phyloP scores from a whole-genome alignment of 805 yeast species.

The Hanseniaspora taiwanica region DNA sequence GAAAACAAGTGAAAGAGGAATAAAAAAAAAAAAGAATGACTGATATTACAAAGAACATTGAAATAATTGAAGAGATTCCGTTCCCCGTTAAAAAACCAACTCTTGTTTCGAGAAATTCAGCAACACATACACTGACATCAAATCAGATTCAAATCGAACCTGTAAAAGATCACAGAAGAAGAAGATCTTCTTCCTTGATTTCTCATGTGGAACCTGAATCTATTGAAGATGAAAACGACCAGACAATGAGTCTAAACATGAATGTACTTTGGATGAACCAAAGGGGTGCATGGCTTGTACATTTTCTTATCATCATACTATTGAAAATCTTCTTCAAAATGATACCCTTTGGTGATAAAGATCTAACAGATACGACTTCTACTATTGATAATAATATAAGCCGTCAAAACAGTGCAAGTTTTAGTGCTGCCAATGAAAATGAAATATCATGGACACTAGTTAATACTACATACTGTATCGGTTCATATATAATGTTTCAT shows the following conservation, averaged over 20 bases:
- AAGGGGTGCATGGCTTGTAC: slow-evolving; percentile 94
- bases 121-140: not conserved
- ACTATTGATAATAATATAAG: no score
- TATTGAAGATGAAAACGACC: slow-evolving; percentile 84
- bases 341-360: slow-evolving; percentile 34
- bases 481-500: slow-evolving; percentile 92
- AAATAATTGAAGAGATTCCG: not conserved
- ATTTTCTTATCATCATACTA: slow-evolving; percentile 65
- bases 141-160: slow-evolving; percentile 14
- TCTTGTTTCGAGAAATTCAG: not conserved
- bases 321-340: slow-evolving; percentile 68
- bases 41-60: not conserved
- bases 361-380: no score
- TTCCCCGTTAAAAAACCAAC: not conserved
- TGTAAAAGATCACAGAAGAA: slow-evolving; percentile 30
- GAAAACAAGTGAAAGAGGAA: not conserved
- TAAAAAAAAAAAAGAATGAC: not conserved
- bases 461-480: slow-evolving; percentile 77
- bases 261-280: slow-evolving; percentile 95
- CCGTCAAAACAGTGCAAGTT: no score
- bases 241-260: slow-evolving; percentile 73
- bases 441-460: slow-evolving; percentile 92
- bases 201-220: slow-evolving; percentile 92
- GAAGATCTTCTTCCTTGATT: slow-evolving; percentile 80
- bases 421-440: slow-evolving; percentile 40